These are phyloP conservation scores for Coix lacrymajobi DNA, from an alignment of 176 grass and related monocot genomes.

Conservation along the genomic window DNA sequence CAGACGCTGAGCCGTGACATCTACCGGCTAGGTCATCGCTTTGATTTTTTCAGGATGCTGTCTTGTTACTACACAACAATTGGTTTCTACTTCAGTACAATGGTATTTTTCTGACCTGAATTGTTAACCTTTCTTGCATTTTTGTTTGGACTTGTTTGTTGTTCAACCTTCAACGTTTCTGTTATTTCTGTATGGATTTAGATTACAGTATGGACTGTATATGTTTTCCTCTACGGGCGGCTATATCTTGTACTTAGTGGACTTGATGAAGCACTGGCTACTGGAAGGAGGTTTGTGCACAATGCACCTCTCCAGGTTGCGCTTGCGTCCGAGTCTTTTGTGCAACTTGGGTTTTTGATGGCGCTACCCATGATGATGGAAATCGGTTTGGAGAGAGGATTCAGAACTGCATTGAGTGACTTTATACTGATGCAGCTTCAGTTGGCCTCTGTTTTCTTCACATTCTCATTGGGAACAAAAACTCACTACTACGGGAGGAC, in stretches of 20 bases:
- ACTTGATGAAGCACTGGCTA: conserved; percentile 74
- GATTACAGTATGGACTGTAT: conserved; percentile 89
- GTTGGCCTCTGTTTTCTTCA: conserved; percentile 97
- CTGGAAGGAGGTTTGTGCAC: conserved; percentile 72
- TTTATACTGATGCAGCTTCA: conserved; percentile 99
- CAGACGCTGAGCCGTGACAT: conserved; percentile 96
- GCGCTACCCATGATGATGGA: conserved; percentile 99
- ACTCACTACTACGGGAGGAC: conserved; percentile 97
- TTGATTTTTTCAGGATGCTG: conserved; percentile 98
- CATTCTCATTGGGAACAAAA: conserved; percentile 96
- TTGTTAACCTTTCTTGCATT: background rate
- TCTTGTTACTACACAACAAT: conserved; percentile 97
- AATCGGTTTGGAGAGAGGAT: conserved; percentile 91
- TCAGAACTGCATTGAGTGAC: conserved; percentile 91
- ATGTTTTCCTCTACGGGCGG: conserved; percentile 96
- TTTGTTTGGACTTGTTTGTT: conserved; percentile 18
- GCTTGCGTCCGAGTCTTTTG: conserved; percentile 91
- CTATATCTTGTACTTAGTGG: conserved; percentile 96
- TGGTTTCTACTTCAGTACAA: conserved; percentile 95
- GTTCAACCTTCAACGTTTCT: background rate
- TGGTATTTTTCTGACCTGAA: conserved; percentile 49
- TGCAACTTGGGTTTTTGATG: conserved; percentile 96
- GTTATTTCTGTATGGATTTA: conserved; percentile 27
- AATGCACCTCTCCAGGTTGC: conserved; percentile 90
- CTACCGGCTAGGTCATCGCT: conserved; percentile 89